Conservation (phyloP, 2,329 filamentous ascomycete genomes). For the Monilinia fructigena region DNA sequence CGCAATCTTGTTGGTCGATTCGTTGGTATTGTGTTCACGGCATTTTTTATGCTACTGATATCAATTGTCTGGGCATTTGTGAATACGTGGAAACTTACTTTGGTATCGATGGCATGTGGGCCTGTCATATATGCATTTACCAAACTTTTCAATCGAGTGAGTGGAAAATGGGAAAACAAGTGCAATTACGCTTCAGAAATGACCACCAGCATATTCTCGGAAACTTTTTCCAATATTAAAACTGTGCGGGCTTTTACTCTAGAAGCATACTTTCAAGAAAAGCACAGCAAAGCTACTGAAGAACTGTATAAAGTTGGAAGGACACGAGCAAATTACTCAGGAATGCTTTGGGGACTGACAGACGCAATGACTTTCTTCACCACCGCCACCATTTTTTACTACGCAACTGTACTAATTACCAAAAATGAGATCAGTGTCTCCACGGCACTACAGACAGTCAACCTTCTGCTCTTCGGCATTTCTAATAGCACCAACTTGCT, state of each 20-base stretch:
- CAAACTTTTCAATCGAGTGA: slow-evolving; percentile 62
- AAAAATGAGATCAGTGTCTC: slow-evolving; percentile 51
- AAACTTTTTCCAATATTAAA: slow-evolving; percentile 75
- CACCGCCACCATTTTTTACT: slow-evolving; percentile 80
- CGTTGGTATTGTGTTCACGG: slow-evolving; percentile 65
- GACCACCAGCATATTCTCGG: slow-evolving; percentile 63
- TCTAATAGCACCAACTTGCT: slow-evolving; percentile 69
- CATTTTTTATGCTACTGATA: slow-evolving; percentile 64
- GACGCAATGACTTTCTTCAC: slow-evolving; percentile 71
- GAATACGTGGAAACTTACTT: slow-evolving; percentile 75
- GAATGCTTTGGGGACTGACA: slow-evolving; percentile 73
- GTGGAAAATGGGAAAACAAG: slow-evolving; percentile 68
- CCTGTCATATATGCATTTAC: slow-evolving; percentile 68
- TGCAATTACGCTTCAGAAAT: slow-evolving; percentile 63
- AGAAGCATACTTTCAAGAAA: slow-evolving; percentile 67
- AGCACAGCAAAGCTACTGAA: slow-evolving; percentile 55
- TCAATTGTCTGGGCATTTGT: slow-evolving; percentile 72
- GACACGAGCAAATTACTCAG: slow-evolving; percentile 64
- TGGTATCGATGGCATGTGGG: slow-evolving; percentile 68
- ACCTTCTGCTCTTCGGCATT: slow-evolving; percentile 80
- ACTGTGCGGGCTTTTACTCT: slow-evolving; percentile 74
- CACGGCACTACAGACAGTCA: slow-evolving; percentile 70
- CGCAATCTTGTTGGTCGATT: slow-evolving; percentile 79
- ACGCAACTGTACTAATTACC: slow-evolving; percentile 65
- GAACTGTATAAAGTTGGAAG: slow-evolving; percentile 60